These are phyloP conservation scores for Fennellomyces sp. DNA, from an alignment of 371 early-diverging fungal species.

Conservation along the genomic window DNA sequence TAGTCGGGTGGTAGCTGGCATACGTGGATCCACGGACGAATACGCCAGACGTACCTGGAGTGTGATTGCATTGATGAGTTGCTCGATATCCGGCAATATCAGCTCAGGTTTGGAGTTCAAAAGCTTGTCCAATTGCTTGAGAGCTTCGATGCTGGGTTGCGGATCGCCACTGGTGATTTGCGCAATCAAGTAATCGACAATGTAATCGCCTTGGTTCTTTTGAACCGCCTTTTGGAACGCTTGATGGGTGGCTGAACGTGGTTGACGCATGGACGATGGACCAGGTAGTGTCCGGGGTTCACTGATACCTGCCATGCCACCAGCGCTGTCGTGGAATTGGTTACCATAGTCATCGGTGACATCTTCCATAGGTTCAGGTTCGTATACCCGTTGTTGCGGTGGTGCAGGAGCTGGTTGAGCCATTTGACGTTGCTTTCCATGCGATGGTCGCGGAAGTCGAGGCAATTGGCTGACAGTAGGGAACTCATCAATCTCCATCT, in stretches of 20 bases:
- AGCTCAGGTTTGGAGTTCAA: slow-evolving; percentile 55
- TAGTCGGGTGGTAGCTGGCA: slow-evolving; percentile 52
- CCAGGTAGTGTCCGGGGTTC: slow-evolving; percentile 17
- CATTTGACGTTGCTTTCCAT: slow-evolving; percentile 32
- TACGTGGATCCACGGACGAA: slow-evolving; percentile 57
- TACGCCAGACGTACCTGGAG: slow-evolving; percentile 81
- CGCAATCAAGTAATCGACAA: slow-evolving; percentile 72
- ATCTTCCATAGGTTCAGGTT: slow-evolving; percentile 57
- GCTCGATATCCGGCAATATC: slow-evolving; percentile 66
- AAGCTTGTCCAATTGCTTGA: slow-evolving; percentile 78
- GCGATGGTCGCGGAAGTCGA: slow-evolving; percentile 27
- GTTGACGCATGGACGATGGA: slow-evolving; percentile 25
- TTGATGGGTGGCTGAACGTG: slow-evolving; percentile 22
- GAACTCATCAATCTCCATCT: slow-evolving; percentile 44
- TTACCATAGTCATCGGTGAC: slow-evolving; percentile 42
- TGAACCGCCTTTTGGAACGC: slow-evolving; percentile 23
- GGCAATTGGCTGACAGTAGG: slow-evolving; percentile 36
- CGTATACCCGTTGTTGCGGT: slow-evolving; percentile 23
- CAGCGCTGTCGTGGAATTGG: slow-evolving; percentile 15
- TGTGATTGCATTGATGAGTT: slow-evolving; percentile 76
- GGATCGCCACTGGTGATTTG: slow-evolving; percentile 80
- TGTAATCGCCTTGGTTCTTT: slow-evolving; percentile 31
- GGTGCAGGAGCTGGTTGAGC: slow-evolving; percentile 18
- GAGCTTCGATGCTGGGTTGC: slow-evolving; percentile 73
- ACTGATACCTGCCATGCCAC: slow-evolving; percentile 14